phyloP scores from a whole-genome alignment of 1,284 basidiomycete genomes.

The Leccinum solheimii region DNA sequence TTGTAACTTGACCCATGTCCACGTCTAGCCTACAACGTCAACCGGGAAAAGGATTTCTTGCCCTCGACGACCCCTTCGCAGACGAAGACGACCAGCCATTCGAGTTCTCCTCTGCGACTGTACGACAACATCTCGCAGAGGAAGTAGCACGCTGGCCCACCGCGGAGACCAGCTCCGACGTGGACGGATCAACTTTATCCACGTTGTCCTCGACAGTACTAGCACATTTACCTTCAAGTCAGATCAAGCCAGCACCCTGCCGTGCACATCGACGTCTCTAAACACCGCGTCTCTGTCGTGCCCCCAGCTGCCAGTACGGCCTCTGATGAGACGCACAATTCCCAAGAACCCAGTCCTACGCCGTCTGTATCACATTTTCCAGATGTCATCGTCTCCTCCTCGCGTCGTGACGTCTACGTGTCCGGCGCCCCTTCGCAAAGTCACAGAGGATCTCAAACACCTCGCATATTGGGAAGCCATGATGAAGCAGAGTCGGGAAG shows the following conservation, averaged over 20 bases:
- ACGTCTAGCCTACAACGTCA: conserved; percentile 23
- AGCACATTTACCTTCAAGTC: not conserved
- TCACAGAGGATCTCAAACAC: conserved; percentile 79
- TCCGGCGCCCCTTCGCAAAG: conserved; percentile 10
- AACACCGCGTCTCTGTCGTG: conserved; percentile 23
- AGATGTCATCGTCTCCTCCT: conserved; percentile 3
- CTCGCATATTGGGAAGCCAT: conserved; percentile 87
- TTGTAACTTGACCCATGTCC: conserved; percentile 9
- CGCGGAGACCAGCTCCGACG: conserved; percentile 32
- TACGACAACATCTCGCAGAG: conserved; percentile 60
- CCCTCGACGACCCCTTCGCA: conserved; percentile 70
- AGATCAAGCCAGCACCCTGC: conserved; percentile 33
- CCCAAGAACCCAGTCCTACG: conserved; percentile 6
- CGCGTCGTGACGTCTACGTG: conserved; percentile 10
- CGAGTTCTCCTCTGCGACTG: conserved; percentile 57
- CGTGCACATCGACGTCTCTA: conserved; percentile 49
- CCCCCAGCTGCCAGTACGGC: not conserved
- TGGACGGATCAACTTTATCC: conserved; percentile 53
- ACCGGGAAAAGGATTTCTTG: conserved; percentile 38
- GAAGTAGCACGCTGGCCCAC: conserved; percentile 34
- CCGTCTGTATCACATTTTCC: conserved; percentile 11
- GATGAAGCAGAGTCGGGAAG: conserved; percentile 81
- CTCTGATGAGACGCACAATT: not conserved
- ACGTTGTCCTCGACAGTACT: conserved; percentile 48
- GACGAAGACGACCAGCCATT: conserved; percentile 49